Conservation (phyloP, 805 yeast genomes). For the Starmerella tilneyi region DNA sequence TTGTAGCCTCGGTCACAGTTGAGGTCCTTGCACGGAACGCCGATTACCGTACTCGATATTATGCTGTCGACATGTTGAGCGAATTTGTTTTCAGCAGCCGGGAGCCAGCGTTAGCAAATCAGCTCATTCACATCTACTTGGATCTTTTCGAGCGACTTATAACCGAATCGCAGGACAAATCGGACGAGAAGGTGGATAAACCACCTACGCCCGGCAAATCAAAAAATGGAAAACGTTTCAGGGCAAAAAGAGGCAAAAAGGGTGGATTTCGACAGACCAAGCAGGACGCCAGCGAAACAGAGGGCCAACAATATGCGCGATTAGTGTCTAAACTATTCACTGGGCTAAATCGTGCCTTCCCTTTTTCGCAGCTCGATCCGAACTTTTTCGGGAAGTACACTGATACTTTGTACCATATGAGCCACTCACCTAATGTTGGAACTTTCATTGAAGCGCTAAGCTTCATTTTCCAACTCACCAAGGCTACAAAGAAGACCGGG, state of each 20-base stretch:
- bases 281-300: constrained; percentile 28
- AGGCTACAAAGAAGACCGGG: constrained; percentile 36
- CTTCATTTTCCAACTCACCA: constrained; percentile 68
- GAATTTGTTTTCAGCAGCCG: constrained; percentile 78
- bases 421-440: constrained; percentile 88
- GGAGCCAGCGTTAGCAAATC: constrained; percentile 75
- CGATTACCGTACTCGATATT: constrained; percentile 82
- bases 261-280: constrained; percentile 44
- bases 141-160: constrained; percentile 75
- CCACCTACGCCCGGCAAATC: constrained; percentile 17
- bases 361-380: constrained; percentile 66
- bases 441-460: constrained; percentile 88
- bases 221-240: constrained; percentile 43
- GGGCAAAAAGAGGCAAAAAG: constrained; percentile 69
- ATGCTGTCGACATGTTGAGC: constrained; percentile 76
- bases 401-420: constrained; percentile 75
- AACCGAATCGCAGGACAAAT: constrained; percentile 41
- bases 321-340: constrained; percentile 83
- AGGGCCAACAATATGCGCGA: constrained; percentile 69
- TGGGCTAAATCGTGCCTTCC: constrained; percentile 93
- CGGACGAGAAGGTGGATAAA: constrained; percentile 31
- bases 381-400: constrained; percentile 61
- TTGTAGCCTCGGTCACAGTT: constrained; percentile 66
- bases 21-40: constrained; percentile 63
- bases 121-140: constrained; percentile 72